Percentiles rank a stretch among this genome's conserved stretches.
Evolutionary conservation across 257 asterid species (phyloP).

Genomic region (Nicotiana noctiflora): DNA sequence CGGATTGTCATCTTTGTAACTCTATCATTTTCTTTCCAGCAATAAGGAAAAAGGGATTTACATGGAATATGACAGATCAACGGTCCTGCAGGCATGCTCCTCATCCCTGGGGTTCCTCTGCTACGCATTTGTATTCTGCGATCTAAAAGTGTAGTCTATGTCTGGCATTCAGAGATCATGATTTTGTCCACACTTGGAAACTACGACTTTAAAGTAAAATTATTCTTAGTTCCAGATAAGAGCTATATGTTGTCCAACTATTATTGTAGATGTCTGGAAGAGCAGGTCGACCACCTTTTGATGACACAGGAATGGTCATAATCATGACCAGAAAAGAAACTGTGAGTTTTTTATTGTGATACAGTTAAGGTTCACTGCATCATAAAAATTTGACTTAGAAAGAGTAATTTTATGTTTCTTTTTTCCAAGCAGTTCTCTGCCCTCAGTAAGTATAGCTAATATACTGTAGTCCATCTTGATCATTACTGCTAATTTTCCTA

Average conservation of each 20-base stretch:
- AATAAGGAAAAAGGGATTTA: constrained; percentile 93
- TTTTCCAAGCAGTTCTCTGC: neutral
- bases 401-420: constrained; percentile 12
- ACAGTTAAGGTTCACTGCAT: neutral
- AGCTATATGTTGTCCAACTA: constrained; percentile 12
- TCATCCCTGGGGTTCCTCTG: constrained; percentile 6
- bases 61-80: constrained; percentile 93
- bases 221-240: neutral
- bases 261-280: constrained; percentile 97
- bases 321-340: constrained; percentile 98
- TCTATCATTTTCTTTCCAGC: constrained; percentile 37
- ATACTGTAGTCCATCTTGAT: constrained; percentile 4
- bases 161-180: neutral
- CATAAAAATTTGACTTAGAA: constrained; percentile 9
- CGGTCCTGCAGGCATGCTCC: constrained; percentile 66
- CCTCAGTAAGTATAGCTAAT: constrained; percentile 2
- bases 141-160: neutral
- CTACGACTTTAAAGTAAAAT: neutral
- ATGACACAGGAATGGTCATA: constrained; percentile 88
- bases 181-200: neutral
- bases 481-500: constrained; percentile 4
- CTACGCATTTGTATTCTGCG: neutral
- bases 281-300: constrained; percentile 99
- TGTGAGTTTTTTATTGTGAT: constrained; percentile 29
- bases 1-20: constrained; percentile 5